Conservation (phyloP, 352 stramenopile species). For the Phytophthora uliginosa region DNA sequence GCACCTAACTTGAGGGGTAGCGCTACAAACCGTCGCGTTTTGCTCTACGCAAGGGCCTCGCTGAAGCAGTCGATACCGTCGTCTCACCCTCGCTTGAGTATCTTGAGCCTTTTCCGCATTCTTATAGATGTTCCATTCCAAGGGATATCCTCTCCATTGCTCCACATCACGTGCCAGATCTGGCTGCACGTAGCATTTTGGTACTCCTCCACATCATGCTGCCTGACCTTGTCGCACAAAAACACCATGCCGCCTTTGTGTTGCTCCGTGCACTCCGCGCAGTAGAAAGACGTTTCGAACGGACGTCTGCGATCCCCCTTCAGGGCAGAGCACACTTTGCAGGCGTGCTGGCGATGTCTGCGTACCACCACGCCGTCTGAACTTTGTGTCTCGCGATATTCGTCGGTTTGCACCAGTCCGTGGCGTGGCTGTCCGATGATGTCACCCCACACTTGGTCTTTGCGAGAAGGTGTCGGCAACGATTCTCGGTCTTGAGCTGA, state of each 20-base stretch:
- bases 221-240: conserved; percentile 38
- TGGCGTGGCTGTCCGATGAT: conserved; percentile 34
- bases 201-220: conserved; percentile 30
- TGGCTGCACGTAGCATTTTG: conserved; percentile 40
- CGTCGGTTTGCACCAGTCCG: conserved; percentile 34
- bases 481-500: background rate
- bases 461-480: conserved; percentile 14
- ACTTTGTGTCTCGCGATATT: conserved; percentile 36
- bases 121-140: conserved; percentile 27
- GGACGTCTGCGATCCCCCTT: conserved; percentile 32
- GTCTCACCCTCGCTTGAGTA: background rate
- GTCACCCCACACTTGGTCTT: conserved; percentile 36
- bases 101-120: conserved; percentile 37
- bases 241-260: conserved; percentile 37
- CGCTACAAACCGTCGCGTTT: background rate
- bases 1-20: background rate
- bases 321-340: conserved; percentile 49
- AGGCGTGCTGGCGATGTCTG: conserved; percentile 41
- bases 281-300: conserved; percentile 40
- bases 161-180: conserved; percentile 49
- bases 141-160: conserved; percentile 33
- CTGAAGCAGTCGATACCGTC: background rate
- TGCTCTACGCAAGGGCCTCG: background rate
- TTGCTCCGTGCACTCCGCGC: conserved; percentile 35
- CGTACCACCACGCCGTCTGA: conserved; percentile 21